These are phyloP conservation scores for Ceratorhiza oryzae-sativae DNA, from an alignment of 1,284 basidiomycete species.

Conservation along the genomic window DNA sequence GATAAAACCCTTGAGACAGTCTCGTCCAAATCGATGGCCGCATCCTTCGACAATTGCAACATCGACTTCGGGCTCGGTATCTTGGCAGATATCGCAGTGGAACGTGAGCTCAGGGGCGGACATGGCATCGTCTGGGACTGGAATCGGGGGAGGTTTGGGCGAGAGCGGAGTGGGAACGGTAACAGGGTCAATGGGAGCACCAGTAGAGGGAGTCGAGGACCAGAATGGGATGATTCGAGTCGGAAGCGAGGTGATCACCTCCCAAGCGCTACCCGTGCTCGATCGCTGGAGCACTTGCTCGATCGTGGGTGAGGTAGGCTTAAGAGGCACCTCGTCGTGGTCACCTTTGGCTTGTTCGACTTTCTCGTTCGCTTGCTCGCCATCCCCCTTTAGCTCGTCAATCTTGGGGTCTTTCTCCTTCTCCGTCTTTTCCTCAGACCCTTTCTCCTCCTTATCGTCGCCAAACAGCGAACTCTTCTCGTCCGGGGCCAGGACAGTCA, in stretches of 20 bases:
- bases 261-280: slow-evolving; percentile 23
- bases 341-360: neutral
- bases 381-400: neutral
- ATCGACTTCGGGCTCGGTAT: slow-evolving; percentile 57
- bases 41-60: slow-evolving; percentile 59
- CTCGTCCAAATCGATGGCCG: slow-evolving; percentile 62
- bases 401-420: neutral
- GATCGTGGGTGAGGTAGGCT: neutral
- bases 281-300: neutral
- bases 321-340: neutral
- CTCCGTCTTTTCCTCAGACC: neutral
- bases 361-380: neutral
- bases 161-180: slow-evolving; percentile 18
- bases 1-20: slow-evolving; percentile 59
- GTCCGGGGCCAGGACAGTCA: neutral
- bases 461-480: slow-evolving; percentile 18
- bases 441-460: neutral
- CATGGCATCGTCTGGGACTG: neutral
- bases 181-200: neutral
- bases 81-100: slow-evolving; percentile 65
- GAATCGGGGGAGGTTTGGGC: neutral
- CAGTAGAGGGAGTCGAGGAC: neutral
- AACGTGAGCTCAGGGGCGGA: slow-evolving; percentile 50
- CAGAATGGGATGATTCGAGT: slow-evolving; percentile 16
- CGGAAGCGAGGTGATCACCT: neutral